Conservation (phyloP, 768 basidiomycete genomes). For the Boletus vermiculosoides region DNA sequence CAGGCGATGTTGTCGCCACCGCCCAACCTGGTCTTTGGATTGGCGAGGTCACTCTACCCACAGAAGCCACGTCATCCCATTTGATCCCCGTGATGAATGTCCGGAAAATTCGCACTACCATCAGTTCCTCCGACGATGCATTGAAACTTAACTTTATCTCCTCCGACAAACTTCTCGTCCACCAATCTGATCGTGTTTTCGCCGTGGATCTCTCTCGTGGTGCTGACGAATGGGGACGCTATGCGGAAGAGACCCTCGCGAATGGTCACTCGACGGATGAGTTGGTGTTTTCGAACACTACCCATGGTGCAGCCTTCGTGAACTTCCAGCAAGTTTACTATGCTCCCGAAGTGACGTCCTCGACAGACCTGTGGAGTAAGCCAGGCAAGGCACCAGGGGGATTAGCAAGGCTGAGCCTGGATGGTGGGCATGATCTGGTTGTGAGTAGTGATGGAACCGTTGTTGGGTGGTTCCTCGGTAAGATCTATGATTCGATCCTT, state of each 20-base stretch:
- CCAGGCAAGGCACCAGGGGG: constrained; percentile 65
- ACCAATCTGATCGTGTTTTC: constrained; percentile 51
- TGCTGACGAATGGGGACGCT: constrained; percentile 47
- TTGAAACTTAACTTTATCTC: constrained; percentile 58
- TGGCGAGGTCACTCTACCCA: constrained; percentile 54
- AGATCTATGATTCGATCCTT: constrained; percentile 7
- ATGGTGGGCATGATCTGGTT: constrained; percentile 71
- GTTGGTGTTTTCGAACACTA: constrained; percentile 44
- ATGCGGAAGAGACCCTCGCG: constrained; percentile 47
- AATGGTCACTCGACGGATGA: constrained; percentile 59
- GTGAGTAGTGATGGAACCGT: constrained; percentile 63
- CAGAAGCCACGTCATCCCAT: constrained; percentile 16
- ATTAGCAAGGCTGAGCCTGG: constrained; percentile 60
- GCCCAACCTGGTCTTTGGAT: constrained; percentile 63
- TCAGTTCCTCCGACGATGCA: constrained; percentile 40
- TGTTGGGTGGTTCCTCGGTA: constrained; percentile 75
- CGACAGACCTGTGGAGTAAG: constrained; percentile 61
- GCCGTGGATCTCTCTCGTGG: constrained; percentile 49
- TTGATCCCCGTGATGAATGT: constrained; percentile 46
- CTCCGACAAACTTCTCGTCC: constrained; percentile 57
- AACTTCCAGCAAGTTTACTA: constrained; percentile 70
- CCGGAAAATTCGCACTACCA: constrained; percentile 50
- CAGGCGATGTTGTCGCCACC: constrained; percentile 65
- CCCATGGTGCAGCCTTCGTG: constrained; percentile 56
- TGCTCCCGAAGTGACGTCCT: constrained; percentile 43